Evolutionary conservation across 768 basidiomycete genomes (phyloP).

Genomic region (Rhizopogon roseolus): DNA sequence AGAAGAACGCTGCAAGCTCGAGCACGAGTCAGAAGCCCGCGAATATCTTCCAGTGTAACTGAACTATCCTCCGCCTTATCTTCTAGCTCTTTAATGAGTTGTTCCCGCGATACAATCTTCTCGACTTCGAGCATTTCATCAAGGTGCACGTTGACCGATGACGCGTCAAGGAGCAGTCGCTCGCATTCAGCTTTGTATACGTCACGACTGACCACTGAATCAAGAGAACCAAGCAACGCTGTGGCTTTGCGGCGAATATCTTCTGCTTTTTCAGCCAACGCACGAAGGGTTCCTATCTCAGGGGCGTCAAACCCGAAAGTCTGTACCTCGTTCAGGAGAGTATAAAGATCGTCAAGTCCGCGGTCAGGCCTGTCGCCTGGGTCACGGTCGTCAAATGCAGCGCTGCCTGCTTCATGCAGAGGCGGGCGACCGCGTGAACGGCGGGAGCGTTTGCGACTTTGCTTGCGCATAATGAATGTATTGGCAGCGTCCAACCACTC

Average conservation of each 20-base stretch:
- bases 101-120: conserved; percentile 76
- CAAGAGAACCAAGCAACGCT: conserved; percentile 41
- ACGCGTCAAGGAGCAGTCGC: conserved; percentile 61
- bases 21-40: conserved; percentile 66
- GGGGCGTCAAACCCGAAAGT: conserved; percentile 79
- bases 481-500: conserved; percentile 89
- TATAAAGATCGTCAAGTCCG: conserved; percentile 64
- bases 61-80: conserved; percentile 63
- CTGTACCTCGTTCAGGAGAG: conserved; percentile 67
- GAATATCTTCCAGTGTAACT: conserved; percentile 74
- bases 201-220: conserved; percentile 42
- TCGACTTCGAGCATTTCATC: conserved; percentile 76
- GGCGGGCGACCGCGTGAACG: conserved; percentile 54
- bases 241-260: conserved; percentile 54
- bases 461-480: conserved; percentile 72
- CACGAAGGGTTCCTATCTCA: conserved; percentile 58
- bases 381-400: conserved; percentile 36
- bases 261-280: conserved; percentile 59
- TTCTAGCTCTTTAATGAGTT: conserved; percentile 71
- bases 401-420: conserved; percentile 35
- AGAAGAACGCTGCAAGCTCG: conserved; percentile 57
- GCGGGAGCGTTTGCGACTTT: conserved; percentile 72
- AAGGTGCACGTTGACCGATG: conserved; percentile 77
- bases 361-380: conserved; percentile 68
- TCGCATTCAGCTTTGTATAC: conserved; percentile 67